Percentiles rank a stretch among this genome's conserved stretches.
Evolutionary conservation across 2,329 filamentous ascomycete genomes (phyloP).

Genomic region (Spiromastix sp.): DNA sequence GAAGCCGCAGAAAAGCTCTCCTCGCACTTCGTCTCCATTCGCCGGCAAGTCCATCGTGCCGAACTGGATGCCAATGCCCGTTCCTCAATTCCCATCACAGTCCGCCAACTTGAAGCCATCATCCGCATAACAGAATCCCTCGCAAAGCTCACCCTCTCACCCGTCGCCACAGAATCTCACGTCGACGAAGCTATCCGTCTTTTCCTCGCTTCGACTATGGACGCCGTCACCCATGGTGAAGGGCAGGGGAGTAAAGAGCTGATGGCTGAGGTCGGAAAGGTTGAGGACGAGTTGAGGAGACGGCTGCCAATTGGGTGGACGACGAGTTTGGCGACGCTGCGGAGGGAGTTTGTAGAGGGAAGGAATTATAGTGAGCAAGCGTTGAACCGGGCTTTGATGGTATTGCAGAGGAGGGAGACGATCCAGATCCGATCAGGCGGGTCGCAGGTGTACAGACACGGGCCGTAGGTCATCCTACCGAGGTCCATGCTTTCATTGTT

Average conservation of each 20-base stretch:
- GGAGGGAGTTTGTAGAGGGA: constrained; percentile 82
- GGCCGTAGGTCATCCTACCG: too few relatives aligned
- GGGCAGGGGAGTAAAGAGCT: constrained; percentile 76
- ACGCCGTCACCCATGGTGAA: constrained; percentile 84
- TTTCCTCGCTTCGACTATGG: constrained; percentile 95
- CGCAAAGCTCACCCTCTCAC: constrained; percentile 78
- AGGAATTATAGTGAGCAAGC: constrained; percentile 83
- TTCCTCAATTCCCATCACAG: constrained; percentile 91
- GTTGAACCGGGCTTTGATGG: constrained; percentile 71
- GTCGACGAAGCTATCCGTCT: constrained; percentile 96
- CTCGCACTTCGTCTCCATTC: constrained; percentile 93
- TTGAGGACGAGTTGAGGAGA: constrained; percentile 81
- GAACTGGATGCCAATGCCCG: constrained; percentile 84
- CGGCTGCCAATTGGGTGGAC: constrained; percentile 91
- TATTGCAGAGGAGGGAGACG: constrained; percentile 79
- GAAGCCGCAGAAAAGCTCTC: constrained; percentile 93
- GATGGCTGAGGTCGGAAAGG: constrained; percentile 76
- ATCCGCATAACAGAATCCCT: constrained; percentile 94
- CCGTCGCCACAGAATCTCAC: constrained; percentile 78
- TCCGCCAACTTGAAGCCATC: constrained; percentile 93
- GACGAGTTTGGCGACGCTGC: constrained; percentile 75
- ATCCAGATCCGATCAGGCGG: constrained; percentile 40
- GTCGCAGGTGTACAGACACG: constrained; percentile 38
- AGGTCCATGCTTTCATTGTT: too few relatives aligned
- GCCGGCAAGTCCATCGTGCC: constrained; percentile 82